A percentile compares a stretch with the other conserved stretches of the same genome.
Conservation (phyloP, 441 rosid genomes). For the Corymbia calophylla region DNA sequence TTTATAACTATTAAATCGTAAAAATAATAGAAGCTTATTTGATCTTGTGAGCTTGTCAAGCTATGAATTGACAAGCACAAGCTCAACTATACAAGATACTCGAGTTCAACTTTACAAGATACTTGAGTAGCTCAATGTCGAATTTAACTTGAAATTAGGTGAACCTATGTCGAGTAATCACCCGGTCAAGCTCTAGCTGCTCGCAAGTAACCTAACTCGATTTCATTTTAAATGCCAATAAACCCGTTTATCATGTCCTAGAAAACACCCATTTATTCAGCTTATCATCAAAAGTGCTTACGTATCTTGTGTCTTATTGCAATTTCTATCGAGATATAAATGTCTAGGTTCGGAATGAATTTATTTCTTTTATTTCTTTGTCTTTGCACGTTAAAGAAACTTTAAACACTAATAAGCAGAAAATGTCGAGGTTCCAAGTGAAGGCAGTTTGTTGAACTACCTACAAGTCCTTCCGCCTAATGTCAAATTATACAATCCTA, state of each 20-base stretch:
- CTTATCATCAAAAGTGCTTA: neutral
- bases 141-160: neutral
- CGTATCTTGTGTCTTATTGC: neutral
- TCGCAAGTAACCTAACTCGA: neutral
- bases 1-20: neutral
- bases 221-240: neutral
- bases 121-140: neutral
- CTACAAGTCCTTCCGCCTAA: neutral
- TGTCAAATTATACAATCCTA: neutral
- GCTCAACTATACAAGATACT: neutral
- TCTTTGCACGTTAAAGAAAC: neutral
- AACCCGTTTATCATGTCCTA: neutral
- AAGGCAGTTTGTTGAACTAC: neutral
- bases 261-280: neutral
- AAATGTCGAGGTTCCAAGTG: neutral
- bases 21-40: neutral
- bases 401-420: neutral
- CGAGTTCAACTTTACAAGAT: neutral
- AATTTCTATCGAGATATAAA: neutral
- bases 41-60: neutral
- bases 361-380: neutral
- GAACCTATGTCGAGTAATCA: neutral
- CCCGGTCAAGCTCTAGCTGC: neutral
- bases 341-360: neutral
- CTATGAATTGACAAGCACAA: neutral